Percentiles rank a stretch among this genome's conserved stretches.
Evolutionary conservation across 768 basidiomycete genomes (phyloP).

Genomic region (Rossbeevera mucosa): DNA sequence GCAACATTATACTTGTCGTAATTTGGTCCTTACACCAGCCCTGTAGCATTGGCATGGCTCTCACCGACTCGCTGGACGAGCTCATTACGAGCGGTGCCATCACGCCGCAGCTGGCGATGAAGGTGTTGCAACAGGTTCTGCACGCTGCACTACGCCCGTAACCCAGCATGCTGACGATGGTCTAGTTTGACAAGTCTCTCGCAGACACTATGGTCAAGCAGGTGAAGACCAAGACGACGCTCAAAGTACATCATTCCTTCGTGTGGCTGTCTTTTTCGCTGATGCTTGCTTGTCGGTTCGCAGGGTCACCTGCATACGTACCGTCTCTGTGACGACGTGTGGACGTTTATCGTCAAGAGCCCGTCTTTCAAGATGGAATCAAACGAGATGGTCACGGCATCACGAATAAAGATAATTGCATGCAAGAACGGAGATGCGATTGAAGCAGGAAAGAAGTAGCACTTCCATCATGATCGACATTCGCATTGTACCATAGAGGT

Average conservation of each 20-base stretch:
- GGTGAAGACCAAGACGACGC: conserved; percentile 90
- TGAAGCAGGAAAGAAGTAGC: conserved; percentile 74
- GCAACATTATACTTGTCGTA: not conserved
- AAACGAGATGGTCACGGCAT: conserved; percentile 67
- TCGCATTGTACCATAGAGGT: conserved; percentile 23
- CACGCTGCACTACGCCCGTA: conserved; percentile 10
- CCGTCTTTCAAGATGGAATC: conserved; percentile 95
- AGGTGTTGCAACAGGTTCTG: conserved; percentile 92
- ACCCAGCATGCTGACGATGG: conserved; percentile 12
- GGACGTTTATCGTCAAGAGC: conserved; percentile 97
- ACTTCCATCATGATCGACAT: not conserved
- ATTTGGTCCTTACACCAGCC: not conserved
- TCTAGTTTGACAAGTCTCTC: conserved; percentile 92
- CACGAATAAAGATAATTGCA: conserved; percentile 94
- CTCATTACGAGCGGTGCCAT: conserved; percentile 95
- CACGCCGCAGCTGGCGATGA: conserved; percentile 97
- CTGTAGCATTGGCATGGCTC: conserved; percentile 88
- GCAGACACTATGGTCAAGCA: conserved; percentile 90
- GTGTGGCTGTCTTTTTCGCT: not conserved
- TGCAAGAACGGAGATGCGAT: conserved; percentile 94
- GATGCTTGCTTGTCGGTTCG: not conserved
- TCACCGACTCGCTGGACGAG: conserved; percentile 98
- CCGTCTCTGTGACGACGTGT: conserved; percentile 91
- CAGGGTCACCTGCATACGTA: conserved; percentile 92
- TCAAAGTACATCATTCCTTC: conserved; percentile 60